Percentiles rank a stretch among this genome's conserved stretches.
These are phyloP conservation scores for Gaeumannomyces sp. DNA, from an alignment of 2,329 filamentous ascomycete genomes.

Conservation along the genomic window DNA sequence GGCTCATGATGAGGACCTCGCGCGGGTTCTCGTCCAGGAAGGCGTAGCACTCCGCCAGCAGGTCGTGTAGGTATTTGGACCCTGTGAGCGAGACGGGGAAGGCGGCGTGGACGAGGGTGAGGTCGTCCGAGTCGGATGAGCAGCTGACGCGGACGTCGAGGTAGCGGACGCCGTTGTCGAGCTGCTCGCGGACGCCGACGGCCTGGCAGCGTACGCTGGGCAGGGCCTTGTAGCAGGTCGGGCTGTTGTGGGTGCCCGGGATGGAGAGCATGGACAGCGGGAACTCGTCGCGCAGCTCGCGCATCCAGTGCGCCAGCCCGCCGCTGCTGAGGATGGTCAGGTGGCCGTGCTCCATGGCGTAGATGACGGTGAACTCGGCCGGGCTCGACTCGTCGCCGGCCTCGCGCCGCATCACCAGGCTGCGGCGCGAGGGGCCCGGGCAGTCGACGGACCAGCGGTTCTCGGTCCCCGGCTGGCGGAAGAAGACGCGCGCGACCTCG, in stretches of 20 bases:
- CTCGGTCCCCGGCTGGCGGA: conserved; percentile 49
- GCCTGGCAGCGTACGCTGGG: conserved; percentile 93
- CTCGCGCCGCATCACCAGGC: conserved; percentile 54
- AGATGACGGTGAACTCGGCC: conserved; percentile 59
- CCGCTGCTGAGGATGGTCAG: conserved; percentile 65
- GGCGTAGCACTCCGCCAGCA: conserved; percentile 63
- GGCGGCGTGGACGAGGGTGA: conserved; percentile 80
- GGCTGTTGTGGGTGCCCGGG: conserved; percentile 92
- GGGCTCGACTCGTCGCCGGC: conserved; percentile 25
- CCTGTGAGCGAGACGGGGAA: conserved; percentile 85
- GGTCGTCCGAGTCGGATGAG: conserved; percentile 30
- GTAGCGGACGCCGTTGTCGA: conserved; percentile 87
- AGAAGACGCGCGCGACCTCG: conserved; percentile 68
- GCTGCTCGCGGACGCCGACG: conserved; percentile 68
- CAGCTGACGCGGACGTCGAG: conserved; percentile 76
- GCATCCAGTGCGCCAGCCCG: conserved; percentile 74
- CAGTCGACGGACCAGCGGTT: conserved; percentile 67
- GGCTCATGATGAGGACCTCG: conserved; percentile 76
- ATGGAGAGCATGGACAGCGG: conserved; percentile 79
- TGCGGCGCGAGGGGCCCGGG: conserved; percentile 55
- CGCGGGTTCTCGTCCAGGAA: conserved; percentile 74
- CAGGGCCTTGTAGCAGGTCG: conserved; percentile 75
- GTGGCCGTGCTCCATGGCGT: conserved; percentile 48
- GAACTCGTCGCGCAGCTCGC: conserved; percentile 61
- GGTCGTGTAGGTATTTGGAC: conserved; percentile 68